These are phyloP conservation scores for Trypanosoma boissoni DNA, from an alignment of 208 protist species.

Conservation along the genomic window DNA sequence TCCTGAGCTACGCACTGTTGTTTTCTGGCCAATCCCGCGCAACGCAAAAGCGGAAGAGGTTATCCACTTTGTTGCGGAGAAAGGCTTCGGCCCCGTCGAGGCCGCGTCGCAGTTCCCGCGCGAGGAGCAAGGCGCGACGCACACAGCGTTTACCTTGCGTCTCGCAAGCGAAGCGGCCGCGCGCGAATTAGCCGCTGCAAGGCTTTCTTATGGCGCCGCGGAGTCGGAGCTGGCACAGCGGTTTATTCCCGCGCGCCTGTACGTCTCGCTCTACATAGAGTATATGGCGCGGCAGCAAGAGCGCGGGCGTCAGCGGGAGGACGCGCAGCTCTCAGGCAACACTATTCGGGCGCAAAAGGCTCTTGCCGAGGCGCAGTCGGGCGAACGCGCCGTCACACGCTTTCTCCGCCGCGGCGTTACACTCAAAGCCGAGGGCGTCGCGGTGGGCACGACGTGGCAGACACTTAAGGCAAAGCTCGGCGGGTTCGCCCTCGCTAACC, in stretches of 20 bases:
- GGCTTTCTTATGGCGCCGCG: slow-evolving; percentile 19
- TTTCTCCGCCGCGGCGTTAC: slow-evolving; percentile 29
- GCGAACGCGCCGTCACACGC: slow-evolving; percentile 7
- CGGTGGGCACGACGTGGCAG: slow-evolving; percentile 24
- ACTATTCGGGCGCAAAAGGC: slow-evolving; percentile 29
- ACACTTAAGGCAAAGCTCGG: slow-evolving; percentile 33
- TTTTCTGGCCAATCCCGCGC: slow-evolving; percentile 27
- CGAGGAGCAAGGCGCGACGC: slow-evolving; percentile 5
- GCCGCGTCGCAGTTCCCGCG: slow-evolving; percentile 1
- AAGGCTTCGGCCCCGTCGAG: slow-evolving; percentile 8
- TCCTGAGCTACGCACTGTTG: slow-evolving; percentile 32
- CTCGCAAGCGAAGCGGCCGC: slow-evolving; percentile 22
- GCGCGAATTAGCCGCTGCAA: not conserved
- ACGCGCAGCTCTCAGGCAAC: slow-evolving; percentile 29
- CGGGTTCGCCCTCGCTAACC: slow-evolving; percentile 18
- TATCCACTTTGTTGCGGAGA: slow-evolving; percentile 25
- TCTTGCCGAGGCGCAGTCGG: slow-evolving; percentile 17
- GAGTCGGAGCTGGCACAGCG: slow-evolving; percentile 25
- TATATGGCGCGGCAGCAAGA: slow-evolving; percentile 13
- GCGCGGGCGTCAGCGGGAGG: slow-evolving; percentile 6
- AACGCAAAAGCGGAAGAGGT: slow-evolving; percentile 26
- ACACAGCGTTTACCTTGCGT: slow-evolving; percentile 16
- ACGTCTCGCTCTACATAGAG: slow-evolving; percentile 11
- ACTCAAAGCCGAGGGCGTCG: slow-evolving; percentile 23
- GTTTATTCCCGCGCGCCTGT: slow-evolving; percentile 27